phyloP scores from a whole-genome alignment of 495 filamentous ascomycete genomes.

The Xylaria grammica region DNA sequence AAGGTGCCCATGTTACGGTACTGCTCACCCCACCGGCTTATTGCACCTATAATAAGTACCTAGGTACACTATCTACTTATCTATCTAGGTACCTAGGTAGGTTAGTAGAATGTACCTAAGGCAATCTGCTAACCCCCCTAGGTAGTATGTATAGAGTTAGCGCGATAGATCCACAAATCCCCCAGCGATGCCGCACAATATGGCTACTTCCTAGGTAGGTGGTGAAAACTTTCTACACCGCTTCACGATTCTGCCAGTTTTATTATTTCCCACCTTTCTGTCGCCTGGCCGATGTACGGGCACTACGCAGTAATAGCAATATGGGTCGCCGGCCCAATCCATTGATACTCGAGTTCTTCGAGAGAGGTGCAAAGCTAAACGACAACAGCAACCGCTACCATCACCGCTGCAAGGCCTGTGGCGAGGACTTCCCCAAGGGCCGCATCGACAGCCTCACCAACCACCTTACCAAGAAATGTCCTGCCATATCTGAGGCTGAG shows the following conservation, averaged over 20 bases:
- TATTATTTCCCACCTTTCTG: conserved; percentile 25
- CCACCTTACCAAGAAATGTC: conserved; percentile 83
- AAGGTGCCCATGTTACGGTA: too few relatives aligned
- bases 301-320: conserved; percentile 18
- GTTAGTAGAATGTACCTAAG: too few relatives aligned
- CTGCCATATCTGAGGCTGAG: conserved; percentile 69
- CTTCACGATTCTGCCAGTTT: conserved; percentile 39
- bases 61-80: too few relatives aligned
- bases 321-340: conserved; percentile 86
- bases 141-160: too few relatives aligned
- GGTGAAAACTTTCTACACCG: conserved; percentile 35
- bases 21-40: too few relatives aligned
- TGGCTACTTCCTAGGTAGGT: conserved; percentile 11
- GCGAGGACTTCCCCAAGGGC: conserved; percentile 84
- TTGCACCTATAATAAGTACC: too few relatives aligned
- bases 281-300: conserved; percentile 24
- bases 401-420: conserved; percentile 84
- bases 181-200: too few relatives aligned
- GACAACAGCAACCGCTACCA: conserved; percentile 87
- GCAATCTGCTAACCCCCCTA: too few relatives aligned
- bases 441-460: conserved; percentile 77
- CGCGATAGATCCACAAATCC: too few relatives aligned
- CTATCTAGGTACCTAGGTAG: too few relatives aligned
- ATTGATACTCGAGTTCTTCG: conserved; percentile 83
- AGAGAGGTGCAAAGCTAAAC: conserved; percentile 77